Percentiles rank a stretch among this genome's conserved stretches.
Conservation (phyloP, 495 filamentous ascomycete genomes). For the Lasiosphaeria miniovina region DNA sequence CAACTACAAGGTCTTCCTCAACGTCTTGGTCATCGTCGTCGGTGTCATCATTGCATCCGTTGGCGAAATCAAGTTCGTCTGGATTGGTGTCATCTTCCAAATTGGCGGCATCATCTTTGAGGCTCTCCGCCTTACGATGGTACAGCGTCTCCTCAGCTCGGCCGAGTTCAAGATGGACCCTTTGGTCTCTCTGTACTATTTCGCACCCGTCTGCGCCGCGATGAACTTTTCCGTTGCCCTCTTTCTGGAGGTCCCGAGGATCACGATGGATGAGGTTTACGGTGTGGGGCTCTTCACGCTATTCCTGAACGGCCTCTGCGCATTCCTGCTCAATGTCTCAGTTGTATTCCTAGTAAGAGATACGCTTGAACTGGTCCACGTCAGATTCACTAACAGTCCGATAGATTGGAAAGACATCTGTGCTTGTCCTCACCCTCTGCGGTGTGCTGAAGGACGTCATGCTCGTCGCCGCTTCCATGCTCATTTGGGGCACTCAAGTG, state of each 20-base stretch:
- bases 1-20: slow-evolving; percentile 75
- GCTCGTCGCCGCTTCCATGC: slow-evolving; percentile 82
- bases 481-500: slow-evolving; percentile 84
- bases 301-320: slow-evolving; percentile 74
- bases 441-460: slow-evolving; percentile 98
- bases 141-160: slow-evolving; percentile 82
- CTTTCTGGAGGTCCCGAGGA: slow-evolving; percentile 69
- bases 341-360: slow-evolving; percentile 86
- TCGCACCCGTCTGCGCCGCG: slow-evolving; percentile 83
- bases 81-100: slow-evolving; percentile 85
- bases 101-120: slow-evolving; percentile 81
- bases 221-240: slow-evolving; percentile 83
- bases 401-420: slow-evolving; percentile 96
- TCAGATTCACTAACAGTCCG: slow-evolving; percentile 21
- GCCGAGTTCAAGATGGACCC: slow-evolving; percentile 98
- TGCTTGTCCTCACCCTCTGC: slow-evolving; percentile 92
- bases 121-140: slow-evolving; percentile 86
- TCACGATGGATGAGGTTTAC: slow-evolving; percentile 70
- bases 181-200: slow-evolving; percentile 94
- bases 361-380: neutral
- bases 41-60: slow-evolving; percentile 88
- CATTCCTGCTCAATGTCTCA: slow-evolving; percentile 87
- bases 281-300: slow-evolving; percentile 71
- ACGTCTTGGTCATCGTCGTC: slow-evolving; percentile 84
- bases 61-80: slow-evolving; percentile 88